Evolutionary conservation across 2,329 filamentous ascomycete species (phyloP).

Genomic region (Cladophialophora immunda): DNA sequence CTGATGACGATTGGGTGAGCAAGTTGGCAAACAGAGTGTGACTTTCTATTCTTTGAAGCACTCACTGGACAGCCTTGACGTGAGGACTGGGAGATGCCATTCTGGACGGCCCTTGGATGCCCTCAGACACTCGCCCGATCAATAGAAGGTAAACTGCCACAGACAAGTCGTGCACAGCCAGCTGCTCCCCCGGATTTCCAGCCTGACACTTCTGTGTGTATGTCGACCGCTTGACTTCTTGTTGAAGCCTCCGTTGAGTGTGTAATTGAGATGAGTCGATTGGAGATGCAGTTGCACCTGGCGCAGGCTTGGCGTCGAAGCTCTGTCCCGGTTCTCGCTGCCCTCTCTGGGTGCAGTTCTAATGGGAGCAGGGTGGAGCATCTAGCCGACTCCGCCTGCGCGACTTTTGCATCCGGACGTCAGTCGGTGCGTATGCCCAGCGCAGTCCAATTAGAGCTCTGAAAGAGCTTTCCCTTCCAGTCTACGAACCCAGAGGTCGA

Average conservation of each 20-base stretch:
- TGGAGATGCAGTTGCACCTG: constrained; percentile 31
- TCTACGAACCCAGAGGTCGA: constrained; percentile 4
- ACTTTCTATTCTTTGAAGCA: constrained; percentile 13
- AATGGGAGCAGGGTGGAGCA: constrained; percentile 8
- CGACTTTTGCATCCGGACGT: constrained; percentile 19
- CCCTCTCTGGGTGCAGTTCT: constrained; percentile 9
- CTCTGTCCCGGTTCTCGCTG: constrained; percentile 31
- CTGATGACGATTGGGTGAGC: constrained; percentile 53
- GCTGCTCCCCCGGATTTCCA: background rate
- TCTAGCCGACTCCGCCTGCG: constrained; percentile 12
- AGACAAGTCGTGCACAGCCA: background rate
- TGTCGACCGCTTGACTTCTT: constrained; percentile 12
- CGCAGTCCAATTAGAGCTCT: constrained; percentile 27
- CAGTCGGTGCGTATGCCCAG: constrained; percentile 24
- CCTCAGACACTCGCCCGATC: constrained; percentile 12
- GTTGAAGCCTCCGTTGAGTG: constrained; percentile 23
- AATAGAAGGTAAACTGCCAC: constrained; percentile 7
- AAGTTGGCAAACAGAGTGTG: constrained; percentile 5
- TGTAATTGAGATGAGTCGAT: constrained; percentile 37
- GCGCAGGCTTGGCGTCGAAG: constrained; percentile 31
- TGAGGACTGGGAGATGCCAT: constrained; percentile 47
- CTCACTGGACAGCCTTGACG: constrained; percentile 50
- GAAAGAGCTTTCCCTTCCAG: constrained; percentile 27
- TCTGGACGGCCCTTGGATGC: constrained; percentile 31
- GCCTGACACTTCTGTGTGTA: background rate